Base-by-base conservation (phyloP, 129 eudicot species). In the Ambrosia artemisiifolia region DNA sequence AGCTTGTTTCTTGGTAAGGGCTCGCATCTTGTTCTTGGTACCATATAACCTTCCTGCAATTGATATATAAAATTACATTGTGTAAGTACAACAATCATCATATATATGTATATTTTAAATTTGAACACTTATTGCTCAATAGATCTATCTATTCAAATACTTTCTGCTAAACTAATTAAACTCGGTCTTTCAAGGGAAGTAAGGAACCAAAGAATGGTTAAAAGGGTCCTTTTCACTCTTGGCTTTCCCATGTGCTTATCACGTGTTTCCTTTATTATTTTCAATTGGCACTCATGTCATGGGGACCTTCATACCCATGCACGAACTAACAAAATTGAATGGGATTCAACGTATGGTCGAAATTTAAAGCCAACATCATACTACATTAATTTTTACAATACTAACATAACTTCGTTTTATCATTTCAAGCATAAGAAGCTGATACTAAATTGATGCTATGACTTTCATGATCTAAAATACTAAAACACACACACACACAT, bases 11-110 rank as follows among this genome's bases (percentile, higher is more conserved):
- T 75, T 48, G 91, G 91, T 35, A 92, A 72, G 13, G 97, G 88
- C 57, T 80, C 87, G 3, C 75, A 56, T 32, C 70, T 79, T 69
- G 82, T 76, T 69, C 84, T 79, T 49, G 89, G 89, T 61, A 92
- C 96, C 86, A 81, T 79, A 81, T 80, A 88, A 46, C 85, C 92
- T 79, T 92, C 96, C 97, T 92, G 87, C 79, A 76, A 66, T 40
- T 16, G n/a, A n/a, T n/a, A n/a, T n/a, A n/a, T n/a, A n/a, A 38
- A 33, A 38, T 38, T 9, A 38, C 43, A 38, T 38, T 40, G 9
- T 2, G 44, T 40, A 85, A 48, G 19, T 40, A 43, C 53, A 65
- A 43, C 4, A 0, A 8, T 40, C 10, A 13, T 49, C 20, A n/a
- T 14, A 49, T n/a, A n/a, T n/a, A n/a, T n/a, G n/a, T n/a, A n/a